Percentiles rank a stretch among this genome's conserved stretches.
Evolutionary conservation across 306 rosid species (phyloP).

Genomic region (Alnus rubra): DNA sequence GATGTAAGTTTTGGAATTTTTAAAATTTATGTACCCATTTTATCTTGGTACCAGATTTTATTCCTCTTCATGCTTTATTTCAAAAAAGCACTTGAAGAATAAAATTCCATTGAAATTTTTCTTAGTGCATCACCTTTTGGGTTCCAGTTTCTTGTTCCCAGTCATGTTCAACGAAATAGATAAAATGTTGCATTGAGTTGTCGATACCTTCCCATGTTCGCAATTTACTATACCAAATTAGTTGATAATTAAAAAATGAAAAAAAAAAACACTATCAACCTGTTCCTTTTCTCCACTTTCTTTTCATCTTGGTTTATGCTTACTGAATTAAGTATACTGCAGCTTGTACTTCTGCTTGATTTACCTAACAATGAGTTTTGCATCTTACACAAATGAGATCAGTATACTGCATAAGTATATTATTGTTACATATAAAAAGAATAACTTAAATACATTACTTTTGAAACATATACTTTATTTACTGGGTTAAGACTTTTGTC

Average conservation of each 20-base stretch:
- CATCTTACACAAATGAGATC: background rate
- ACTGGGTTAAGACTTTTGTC: background rate
- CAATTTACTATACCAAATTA: background rate
- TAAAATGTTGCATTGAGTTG: background rate
- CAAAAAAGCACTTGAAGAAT: background rate
- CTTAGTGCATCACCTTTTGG: background rate
- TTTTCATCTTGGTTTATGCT: conserved; percentile 3
- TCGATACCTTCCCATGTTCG: background rate
- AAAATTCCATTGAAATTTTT: background rate
- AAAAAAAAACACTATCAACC: background rate
- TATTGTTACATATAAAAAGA: background rate
- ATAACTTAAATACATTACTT: background rate
- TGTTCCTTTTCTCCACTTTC: conserved; percentile 2
- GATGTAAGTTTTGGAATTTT: conserved; percentile 54
- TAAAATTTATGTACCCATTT: conserved; percentile 24
- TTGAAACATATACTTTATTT: background rate
- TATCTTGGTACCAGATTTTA: background rate
- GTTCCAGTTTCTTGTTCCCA: background rate
- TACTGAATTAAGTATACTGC: conserved; percentile 3
- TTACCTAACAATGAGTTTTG: background rate
- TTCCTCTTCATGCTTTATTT: background rate
- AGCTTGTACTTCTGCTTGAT: background rate
- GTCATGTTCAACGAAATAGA: background rate
- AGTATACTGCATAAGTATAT: background rate
- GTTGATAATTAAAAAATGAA: background rate